Base-by-base conservation (phyloP, 345 rosid genomes). In the Eucalyptus camaldulensis region DNA sequence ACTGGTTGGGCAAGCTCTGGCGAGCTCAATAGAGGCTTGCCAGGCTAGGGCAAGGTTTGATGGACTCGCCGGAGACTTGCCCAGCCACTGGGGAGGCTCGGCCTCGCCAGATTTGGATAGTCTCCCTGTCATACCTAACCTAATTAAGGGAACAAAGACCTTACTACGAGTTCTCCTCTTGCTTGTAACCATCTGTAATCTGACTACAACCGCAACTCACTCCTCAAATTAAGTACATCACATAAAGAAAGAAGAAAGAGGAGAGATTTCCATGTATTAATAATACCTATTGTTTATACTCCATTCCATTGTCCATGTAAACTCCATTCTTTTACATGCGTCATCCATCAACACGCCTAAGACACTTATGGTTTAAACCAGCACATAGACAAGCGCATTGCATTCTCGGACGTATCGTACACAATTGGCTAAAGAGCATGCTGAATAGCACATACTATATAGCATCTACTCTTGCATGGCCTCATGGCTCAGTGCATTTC, bases 41-140 rank as follows among this genome's bases (percentile, higher is more conserved):
- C 0, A 51, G 8, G 8, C 54, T 51, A 51, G 54, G 54, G 54
- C 4, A 0, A 16, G 54, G 54, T 51, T 0, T 1, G 4, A 51
- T 2, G 8, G 16, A 6, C 21, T 51, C 2, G 0, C 21, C 0
- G 8, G 54, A 51, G 54, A 51, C 54, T 51, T 51, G 54, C 54
- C 0, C 0, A 16, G 8, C 54, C 54, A 51, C 7, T 51, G 0
- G 21, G 4, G 54, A 51, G 54, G 21, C 54, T 51, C 4, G 54
- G 4, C 21, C 54, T 51, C 54, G 4, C 22, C 4, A 6, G 54
- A 51, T 16, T 0, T 51, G 22, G 56, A 51, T 3, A 17, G 56
- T 54, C 60, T 3, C 60, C 60, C 5, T 8, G 0, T 54, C 27
- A 54, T 54, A 54, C 60, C 60, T 56, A 2, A 56, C 12, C 60